Base-by-base conservation (phyloP, 2,329 filamentous ascomycete genomes). In the Epichloe hybrida region DNA sequence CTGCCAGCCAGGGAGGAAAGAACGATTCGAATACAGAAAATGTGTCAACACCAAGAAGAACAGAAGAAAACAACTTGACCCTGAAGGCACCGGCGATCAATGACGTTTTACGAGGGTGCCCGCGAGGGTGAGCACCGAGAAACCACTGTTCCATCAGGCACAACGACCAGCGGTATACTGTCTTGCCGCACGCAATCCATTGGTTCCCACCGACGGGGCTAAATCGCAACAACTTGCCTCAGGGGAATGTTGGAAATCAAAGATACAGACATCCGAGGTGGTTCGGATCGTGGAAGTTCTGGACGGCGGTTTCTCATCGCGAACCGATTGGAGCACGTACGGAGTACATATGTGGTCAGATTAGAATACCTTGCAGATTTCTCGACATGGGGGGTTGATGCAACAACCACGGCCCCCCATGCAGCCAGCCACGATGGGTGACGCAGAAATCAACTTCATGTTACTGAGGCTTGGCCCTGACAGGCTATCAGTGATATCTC, bases 381-480 rank as follows among this genome's bases (percentile, higher is more conserved):
- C 23, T 49, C 20, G 42, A 51, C 49, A 53, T 38, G 52, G 49
- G 13, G 37, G 13, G 17, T 35, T 35, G 43, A 3, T 11, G 34
- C 17, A 21, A 23, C 35, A 21, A n/a, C 7, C 27, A 31, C 8
- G 8, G 2, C 15, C 23, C 15, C 15, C 21, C 50, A 48, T 50
- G 52, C 50, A 49, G 51, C 51, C 49, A 51, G 51, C 51, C 49
- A 51, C 45, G 35, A 34, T 45, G 42, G 42, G 17, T 45, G 37
- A 40, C 21, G 37, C 17, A 31, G 36, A 17, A 17, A n/a, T 45
- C 9, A 2, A 21, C 27, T 12, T 40, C 31, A 46, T 20, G 31
- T 36, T 1, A 36, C 43, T 36, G 27, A 20, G 45, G 17, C 34
- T 46, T 20, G 31, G 44, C 13, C 17, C 35, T 27, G 13, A 31